Conservation (phyloP, 306 rosid genomes). For the Rosa chinensis region DNA sequence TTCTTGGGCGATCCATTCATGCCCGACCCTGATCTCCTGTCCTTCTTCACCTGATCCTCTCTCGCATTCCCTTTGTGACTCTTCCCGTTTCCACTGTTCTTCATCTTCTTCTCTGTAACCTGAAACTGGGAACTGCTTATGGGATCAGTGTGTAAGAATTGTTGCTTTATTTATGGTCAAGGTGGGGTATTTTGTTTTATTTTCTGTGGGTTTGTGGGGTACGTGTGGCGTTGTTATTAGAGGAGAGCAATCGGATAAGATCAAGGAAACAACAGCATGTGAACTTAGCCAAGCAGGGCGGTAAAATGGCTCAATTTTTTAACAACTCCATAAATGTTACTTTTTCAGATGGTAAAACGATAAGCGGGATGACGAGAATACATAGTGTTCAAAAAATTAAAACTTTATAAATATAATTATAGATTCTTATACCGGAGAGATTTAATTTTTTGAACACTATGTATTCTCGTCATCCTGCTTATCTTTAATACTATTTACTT, state of each 20-base stretch:
- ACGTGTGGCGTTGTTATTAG: conserved; percentile 9
- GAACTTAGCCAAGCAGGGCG: neutral
- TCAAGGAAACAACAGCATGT: neutral
- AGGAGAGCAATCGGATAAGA: conserved; percentile 24
- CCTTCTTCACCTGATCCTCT: conserved; percentile 48
- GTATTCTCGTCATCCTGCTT: too few species aligned
- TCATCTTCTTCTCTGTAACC: conserved; percentile 40
- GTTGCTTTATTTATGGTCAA: neutral
- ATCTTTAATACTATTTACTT: too few species aligned
- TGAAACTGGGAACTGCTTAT: neutral
- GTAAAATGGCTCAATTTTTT: neutral
- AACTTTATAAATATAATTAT: neutral
- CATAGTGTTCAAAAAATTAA: neutral
- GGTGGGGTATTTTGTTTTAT: neutral
- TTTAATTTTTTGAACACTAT: too few species aligned
- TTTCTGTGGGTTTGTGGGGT: neutral
- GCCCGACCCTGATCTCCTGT: conserved; percentile 78
- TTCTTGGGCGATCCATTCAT: conserved; percentile 91
- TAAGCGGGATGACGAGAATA: too few species aligned
- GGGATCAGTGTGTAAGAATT: neutral
- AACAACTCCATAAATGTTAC: too few species aligned
- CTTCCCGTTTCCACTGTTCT: conserved; percentile 49
- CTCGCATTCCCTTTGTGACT: conserved; percentile 50
- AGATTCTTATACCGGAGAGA: too few species aligned
- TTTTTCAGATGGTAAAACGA: too few species aligned